Conservation (phyloP, 2,329 filamentous ascomycete genomes). For the Blastomyces gilchristii region DNA sequence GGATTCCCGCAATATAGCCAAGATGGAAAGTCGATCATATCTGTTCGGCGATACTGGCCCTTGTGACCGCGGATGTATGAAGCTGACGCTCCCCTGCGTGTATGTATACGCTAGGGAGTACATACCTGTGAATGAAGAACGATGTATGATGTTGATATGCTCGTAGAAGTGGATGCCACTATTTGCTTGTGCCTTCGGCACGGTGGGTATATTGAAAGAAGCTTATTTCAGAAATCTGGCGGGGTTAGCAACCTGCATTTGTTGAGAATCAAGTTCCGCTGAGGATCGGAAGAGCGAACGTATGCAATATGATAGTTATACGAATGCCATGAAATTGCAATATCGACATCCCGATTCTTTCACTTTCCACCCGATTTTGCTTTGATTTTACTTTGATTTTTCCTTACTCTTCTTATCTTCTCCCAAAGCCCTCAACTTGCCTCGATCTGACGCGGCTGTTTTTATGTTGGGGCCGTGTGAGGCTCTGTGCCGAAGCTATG, state of each 20-base stretch:
- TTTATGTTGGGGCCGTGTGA: not conserved
- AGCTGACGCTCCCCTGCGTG: no score
- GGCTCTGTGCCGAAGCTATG: not conserved
- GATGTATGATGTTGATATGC: not conserved
- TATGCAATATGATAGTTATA: not conserved
- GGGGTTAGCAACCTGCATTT: not conserved
- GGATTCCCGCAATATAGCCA: constrained; percentile 1
- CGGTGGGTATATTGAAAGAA: not conserved
- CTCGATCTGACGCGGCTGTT: not conserved
- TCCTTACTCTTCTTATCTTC: not conserved
- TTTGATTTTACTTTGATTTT: not conserved
- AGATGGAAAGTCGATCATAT: not conserved
- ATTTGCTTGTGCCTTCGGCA: not conserved
- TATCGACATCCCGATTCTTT: not conserved
- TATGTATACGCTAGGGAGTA: no score
- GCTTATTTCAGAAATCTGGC: not conserved
- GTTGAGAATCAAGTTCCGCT: not conserved
- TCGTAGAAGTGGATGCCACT: not conserved
- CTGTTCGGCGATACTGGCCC: not conserved
- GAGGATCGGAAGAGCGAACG: not conserved
- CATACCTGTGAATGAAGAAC: no score
- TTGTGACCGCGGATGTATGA: not conserved
- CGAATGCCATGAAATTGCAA: not conserved
- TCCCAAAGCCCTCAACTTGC: not conserved
- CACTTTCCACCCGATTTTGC: not conserved